Percentiles rank a stretch among this genome's conserved stretches.
phyloP scores from a whole-genome alignment of 176 grass and related monocot genomes.

The Aegilops umbellulata region DNA sequence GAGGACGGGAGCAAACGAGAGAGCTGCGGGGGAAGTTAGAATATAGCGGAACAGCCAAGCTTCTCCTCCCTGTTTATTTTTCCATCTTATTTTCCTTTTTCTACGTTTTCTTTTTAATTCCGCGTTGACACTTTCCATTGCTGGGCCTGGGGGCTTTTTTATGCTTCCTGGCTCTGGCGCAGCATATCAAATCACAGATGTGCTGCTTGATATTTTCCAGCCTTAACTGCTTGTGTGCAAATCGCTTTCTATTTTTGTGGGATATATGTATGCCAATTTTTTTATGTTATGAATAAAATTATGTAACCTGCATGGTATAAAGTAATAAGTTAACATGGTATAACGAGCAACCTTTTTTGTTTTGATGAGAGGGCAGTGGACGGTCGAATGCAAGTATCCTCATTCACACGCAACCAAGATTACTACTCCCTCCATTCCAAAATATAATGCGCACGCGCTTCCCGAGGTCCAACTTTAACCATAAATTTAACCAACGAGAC shows the following conservation, averaged over 20 bases:
- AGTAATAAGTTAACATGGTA: neutral
- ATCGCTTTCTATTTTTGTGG: slow-evolving; percentile 34
- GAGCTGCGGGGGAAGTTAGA: slow-evolving; percentile 57
- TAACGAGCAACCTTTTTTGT: no score
- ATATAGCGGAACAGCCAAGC: slow-evolving; percentile 24
- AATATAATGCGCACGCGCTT: no score
- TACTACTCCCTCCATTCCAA: no score
- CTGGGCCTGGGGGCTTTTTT: neutral
- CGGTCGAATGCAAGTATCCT: neutral
- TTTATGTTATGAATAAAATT: neutral
- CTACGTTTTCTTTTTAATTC: neutral
- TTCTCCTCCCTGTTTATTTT: slow-evolving; percentile 37
- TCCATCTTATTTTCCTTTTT: neutral
- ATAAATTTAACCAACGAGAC: no score
- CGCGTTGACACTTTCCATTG: slow-evolving; percentile 36
- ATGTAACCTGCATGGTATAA: neutral
- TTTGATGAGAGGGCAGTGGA: no score
- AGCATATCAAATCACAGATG: slow-evolving; percentile 32
- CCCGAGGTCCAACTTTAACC: no score
- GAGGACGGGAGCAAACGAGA: slow-evolving; percentile 43
- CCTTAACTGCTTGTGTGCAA: slow-evolving; percentile 23
- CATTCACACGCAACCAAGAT: neutral
- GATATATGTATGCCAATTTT: neutral
- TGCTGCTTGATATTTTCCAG: slow-evolving; percentile 25
- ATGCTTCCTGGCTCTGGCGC: neutral